Conservation (phyloP, 495 filamentous ascomycete species). For the Penicillium egyptiacum region DNA sequence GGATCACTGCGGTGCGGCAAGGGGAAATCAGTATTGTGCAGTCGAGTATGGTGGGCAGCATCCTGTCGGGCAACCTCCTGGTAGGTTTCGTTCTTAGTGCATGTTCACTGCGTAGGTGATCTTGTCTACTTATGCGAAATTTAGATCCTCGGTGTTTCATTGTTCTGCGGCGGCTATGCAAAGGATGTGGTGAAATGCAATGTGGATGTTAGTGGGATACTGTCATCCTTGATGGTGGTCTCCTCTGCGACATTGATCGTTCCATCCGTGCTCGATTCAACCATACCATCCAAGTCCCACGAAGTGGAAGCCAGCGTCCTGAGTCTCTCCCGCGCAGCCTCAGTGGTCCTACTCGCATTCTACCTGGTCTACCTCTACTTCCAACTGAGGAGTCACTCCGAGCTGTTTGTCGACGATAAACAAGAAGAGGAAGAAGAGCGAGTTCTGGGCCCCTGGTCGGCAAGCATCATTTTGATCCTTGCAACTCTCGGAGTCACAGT, state of each 20-base stretch:
- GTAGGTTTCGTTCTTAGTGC: constrained; percentile 2
- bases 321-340: constrained; percentile 26
- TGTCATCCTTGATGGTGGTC: constrained; percentile 32
- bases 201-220: constrained; percentile 19
- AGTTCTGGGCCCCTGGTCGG: constrained; percentile 15
- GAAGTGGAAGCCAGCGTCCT: constrained; percentile 51
- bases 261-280: constrained; percentile 29
- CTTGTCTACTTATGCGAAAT: background rate
- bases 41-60: constrained; percentile 30
- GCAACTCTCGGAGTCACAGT: constrained; percentile 31
- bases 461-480: constrained; percentile 22
- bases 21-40: constrained; percentile 29
- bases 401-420: constrained; percentile 24
- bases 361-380: constrained; percentile 71
- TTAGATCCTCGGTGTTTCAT: constrained; percentile 26
- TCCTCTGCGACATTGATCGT: constrained; percentile 26
- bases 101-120: background rate
- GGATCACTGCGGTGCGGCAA: constrained; percentile 26
- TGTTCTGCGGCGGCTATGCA: constrained; percentile 23
- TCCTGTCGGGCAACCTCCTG: constrained; percentile 31
- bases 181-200: constrained; percentile 25
- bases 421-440: constrained; percentile 15
- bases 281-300: constrained; percentile 14
- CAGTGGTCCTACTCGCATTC: constrained; percentile 59
- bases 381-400: constrained; percentile 32